Evolutionary conservation across 495 filamentous ascomycete genomes (phyloP).

Genomic region (Hyaloscypha variabilis): DNA sequence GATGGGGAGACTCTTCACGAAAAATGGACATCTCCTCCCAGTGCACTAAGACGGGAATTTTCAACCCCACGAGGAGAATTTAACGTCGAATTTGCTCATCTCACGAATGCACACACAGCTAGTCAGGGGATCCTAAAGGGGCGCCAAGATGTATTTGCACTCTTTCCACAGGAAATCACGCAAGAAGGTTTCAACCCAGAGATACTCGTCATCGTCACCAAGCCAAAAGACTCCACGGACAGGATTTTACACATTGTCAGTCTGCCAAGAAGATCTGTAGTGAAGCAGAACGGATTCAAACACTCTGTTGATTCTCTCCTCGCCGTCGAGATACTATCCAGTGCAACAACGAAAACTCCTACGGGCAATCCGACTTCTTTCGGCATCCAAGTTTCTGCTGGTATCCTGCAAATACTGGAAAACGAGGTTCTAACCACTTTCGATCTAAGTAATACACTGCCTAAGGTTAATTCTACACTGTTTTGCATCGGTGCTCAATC

Average conservation of each 20-base stretch:
- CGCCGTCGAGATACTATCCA: constrained; percentile 10
- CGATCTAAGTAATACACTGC: constrained; percentile 41
- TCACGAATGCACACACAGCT: constrained; percentile 42
- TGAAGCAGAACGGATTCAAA: not conserved
- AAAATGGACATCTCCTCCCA: constrained; percentile 40
- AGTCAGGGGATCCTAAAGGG: constrained; percentile 46
- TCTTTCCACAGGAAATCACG: constrained; percentile 39
- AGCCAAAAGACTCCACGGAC: constrained; percentile 23
- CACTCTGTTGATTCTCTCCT: constrained; percentile 30
- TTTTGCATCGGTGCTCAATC: constrained; percentile 42
- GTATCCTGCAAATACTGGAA: constrained; percentile 54
- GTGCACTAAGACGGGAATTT: constrained; percentile 20
- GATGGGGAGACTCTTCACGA: constrained; percentile 34
- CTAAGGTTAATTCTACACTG: constrained; percentile 23
- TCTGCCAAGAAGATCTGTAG: constrained; percentile 32
- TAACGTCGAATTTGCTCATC: constrained; percentile 40
- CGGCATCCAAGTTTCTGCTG: constrained; percentile 58
- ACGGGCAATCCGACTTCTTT: constrained; percentile 29
- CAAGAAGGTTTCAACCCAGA: constrained; percentile 49
- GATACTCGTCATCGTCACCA: constrained; percentile 48
- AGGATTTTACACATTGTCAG: constrained; percentile 51
- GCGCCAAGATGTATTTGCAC: constrained; percentile 41
- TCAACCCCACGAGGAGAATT: constrained; percentile 24
- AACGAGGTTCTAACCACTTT: constrained; percentile 49
- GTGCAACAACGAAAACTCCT: not conserved